Conservation (phyloP, 495 filamentous ascomycete genomes). For the Aspergillus asperescens region DNA sequence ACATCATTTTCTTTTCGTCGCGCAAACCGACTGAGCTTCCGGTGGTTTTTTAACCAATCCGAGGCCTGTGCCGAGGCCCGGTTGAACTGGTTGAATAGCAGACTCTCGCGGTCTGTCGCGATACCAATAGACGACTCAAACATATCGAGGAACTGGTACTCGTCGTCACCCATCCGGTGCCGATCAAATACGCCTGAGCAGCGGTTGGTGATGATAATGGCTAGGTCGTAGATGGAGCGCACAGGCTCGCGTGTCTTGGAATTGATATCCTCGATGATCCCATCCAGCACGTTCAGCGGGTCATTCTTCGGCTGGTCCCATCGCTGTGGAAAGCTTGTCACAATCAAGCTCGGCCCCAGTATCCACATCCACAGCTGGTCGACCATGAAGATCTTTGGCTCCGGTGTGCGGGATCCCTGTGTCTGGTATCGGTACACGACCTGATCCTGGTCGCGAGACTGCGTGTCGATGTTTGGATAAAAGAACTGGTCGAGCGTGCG, state of each 20-base stretch:
- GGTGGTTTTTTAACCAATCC: constrained; percentile 56
- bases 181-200: constrained; percentile 64
- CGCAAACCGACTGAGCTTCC: constrained; percentile 41
- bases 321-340: constrained; percentile 63
- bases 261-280: constrained; percentile 64
- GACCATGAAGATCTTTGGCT: constrained; percentile 69
- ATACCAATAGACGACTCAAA: constrained; percentile 63
- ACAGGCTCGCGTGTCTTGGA: constrained; percentile 62
- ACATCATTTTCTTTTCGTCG: constrained; percentile 27
- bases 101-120: constrained; percentile 57
- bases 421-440: constrained; percentile 63
- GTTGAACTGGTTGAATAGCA: constrained; percentile 61
- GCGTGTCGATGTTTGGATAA: constrained; percentile 66
- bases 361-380: constrained; percentile 73
- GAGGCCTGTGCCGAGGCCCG: constrained; percentile 55
- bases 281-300: constrained; percentile 57
- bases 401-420: constrained; percentile 31
- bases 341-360: constrained; percentile 57
- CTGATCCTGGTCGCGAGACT: constrained; percentile 60
- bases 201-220: constrained; percentile 57
- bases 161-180: constrained; percentile 55
- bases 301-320: constrained; percentile 70
- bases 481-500: constrained; percentile 68
- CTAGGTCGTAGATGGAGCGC: constrained; percentile 59
- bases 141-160: constrained; percentile 68